Conservation (phyloP, 805 yeast species). For the Ogataea glucozyma region DNA sequence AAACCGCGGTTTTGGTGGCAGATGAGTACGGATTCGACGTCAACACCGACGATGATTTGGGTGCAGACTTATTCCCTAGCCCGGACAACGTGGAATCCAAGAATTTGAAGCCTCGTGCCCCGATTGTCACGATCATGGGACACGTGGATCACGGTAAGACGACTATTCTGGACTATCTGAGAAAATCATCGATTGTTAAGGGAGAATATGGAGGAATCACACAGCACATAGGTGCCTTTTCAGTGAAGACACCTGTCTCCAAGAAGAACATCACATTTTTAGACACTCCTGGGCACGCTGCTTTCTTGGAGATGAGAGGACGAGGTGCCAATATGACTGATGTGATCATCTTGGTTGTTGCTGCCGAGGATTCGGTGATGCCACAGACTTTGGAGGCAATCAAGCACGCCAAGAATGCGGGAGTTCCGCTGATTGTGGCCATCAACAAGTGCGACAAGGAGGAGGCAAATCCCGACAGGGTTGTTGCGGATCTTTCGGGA, state of each 20-base stretch:
- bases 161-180: slow-evolving; percentile 81
- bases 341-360: slow-evolving; percentile 87
- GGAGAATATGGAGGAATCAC: slow-evolving; percentile 96
- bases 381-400: slow-evolving; percentile 97
- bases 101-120: slow-evolving; percentile 69
- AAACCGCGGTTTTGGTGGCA: slow-evolving; percentile 82
- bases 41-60: slow-evolving; percentile 53
- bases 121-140: slow-evolving; percentile 97
- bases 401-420: slow-evolving; percentile 81
- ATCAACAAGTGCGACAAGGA: slow-evolving; percentile 88
- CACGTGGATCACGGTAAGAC: slow-evolving; percentile 99
- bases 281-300: slow-evolving; percentile 98
- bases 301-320: slow-evolving; percentile 93
- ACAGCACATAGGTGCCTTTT: slow-evolving; percentile 96
- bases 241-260: slow-evolving; percentile 74
- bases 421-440: slow-evolving; percentile 86
- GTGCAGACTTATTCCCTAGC: slow-evolving; percentile 60
- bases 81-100: slow-evolving; percentile 50
- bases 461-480: slow-evolving; percentile 72
- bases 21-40: slow-evolving; percentile 83
- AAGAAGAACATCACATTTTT: slow-evolving; percentile 81
- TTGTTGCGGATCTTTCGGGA: slow-evolving; percentile 71
- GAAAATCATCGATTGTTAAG: slow-evolving; percentile 81
- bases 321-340: slow-evolving; percentile 95
- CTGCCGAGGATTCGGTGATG: slow-evolving; percentile 97